Evolutionary conservation across 768 basidiomycete genomes (phyloP), one percentile per base, ranked within the genome.

Genomic region (Podaxis carcinomalis): DNA sequence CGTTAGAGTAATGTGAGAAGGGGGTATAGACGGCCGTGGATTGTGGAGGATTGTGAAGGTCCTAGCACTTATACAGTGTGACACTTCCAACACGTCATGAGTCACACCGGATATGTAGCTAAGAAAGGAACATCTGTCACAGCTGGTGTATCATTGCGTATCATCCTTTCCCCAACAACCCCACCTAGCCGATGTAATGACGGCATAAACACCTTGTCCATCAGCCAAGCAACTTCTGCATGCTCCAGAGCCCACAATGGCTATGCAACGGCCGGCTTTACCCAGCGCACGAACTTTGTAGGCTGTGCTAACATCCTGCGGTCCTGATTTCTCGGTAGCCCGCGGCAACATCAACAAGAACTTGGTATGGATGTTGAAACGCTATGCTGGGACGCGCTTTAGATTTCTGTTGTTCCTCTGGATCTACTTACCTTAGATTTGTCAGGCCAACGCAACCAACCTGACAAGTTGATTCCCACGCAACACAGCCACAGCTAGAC

Each of bases 41-140:
- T 36, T 35, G 32, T 36, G 53, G 4, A 46, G 44, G 21, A 56
- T 36, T 35, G 32, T 36, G 53, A 2, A 46, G 27, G n/a, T 2
- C 28, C 52, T 44, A n/a, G 14, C 57, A 49, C 57, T 57, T 57
- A 50, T 57, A 50, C 36, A 13, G 21, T 47, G 57, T 57, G 47
- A 57, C 47, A 50, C 4, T 13, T 6, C n/a, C 16, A 36, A 7
- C 52, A 7, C 52, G 52, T 54, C 52, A 54, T 54, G 21, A 19
- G 52, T 54, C 52, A 54, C 52, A 16, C 7, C 2, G n/a, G 10
- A 23, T 54, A 11, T 21, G 13, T 21, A 49, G 13, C 50, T 21
- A 13, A 37, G 52, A 37, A 37, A n/a, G 19, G 36, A 35, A 13
- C 9, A 3, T 23, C 9, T 14, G 19, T 54, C 52, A 23, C 52